Base-by-base conservation (phyloP, 139 green algal species). In the Spirogloea muscicola region DNA sequence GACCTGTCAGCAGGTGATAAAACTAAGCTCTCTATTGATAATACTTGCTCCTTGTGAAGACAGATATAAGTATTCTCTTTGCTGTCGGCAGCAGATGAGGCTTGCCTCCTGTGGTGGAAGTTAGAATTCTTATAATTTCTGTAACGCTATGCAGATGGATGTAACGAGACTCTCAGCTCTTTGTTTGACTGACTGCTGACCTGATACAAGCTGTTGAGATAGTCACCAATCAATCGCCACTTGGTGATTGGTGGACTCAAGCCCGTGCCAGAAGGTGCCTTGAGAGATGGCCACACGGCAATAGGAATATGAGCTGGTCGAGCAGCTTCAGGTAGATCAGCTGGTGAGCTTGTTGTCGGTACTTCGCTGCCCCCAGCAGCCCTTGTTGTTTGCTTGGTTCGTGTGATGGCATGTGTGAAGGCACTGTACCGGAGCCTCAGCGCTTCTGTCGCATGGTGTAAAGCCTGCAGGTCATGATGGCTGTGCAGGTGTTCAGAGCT, bases 391-490 rank as follows among this genome's bases (percentile, higher is more conserved):
- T 33, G 52, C 31, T 33, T 33, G 40, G 9, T 31, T 62, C 5
- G 52, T 43, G 7, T 62, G 9, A 62, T 43, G 31, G 40, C 40
- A 6, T 68, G 18, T 6, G 37, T 68, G 59, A 68, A 68, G 43
- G 46, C 6, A 31, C 37, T 58, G 59, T 9, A 58, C 4, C 59
- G 59, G 29, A 68, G 59, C 59, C 18, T 34, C 18, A 68, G 27
- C 6, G 25, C 10, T 4, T 68, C 59, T 4, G 59, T 37, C 5
- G 59, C 9, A 36, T 58, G 43, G 41, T 68, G 13, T n/a, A 68
- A 43, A 7, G 59, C 59, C 59, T 68, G 59, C 13, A 68, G n/a
- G 36, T 13, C n/a, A n/a, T n/a, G n/a, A n/a, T n/a, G n/a, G n/a
- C n/a, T n/a, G n/a, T n/a, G n/a, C n/a, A n/a, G n/a, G n/a, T n/a